Evolutionary conservation across 2,329 filamentous ascomycete species (phyloP), one percentile per base, ranked within the genome.

Genomic region (Bipolaris sorokiniana): DNA sequence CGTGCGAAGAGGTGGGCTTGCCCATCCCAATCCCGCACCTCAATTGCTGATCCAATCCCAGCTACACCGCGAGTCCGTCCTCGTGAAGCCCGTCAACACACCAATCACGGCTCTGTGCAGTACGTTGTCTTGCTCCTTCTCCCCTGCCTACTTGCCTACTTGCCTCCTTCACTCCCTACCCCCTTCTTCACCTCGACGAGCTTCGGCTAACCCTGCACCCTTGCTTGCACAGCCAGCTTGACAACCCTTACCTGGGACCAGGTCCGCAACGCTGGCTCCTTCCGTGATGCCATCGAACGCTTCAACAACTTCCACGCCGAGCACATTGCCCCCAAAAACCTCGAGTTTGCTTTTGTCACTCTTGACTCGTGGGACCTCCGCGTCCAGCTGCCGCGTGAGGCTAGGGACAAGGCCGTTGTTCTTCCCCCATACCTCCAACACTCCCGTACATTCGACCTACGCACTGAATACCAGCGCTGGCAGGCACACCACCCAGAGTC

Each of bases 201-300:
- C 26, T 54, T 26, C 51, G 40, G 26, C 46, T 55, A 22, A 50
- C 58, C 62, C 67, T 61, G 38, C 59, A 46, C 63, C 62, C 59
- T 51, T 36, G 7, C 59, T 51, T 41, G 18, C 44, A 66, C 76
- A 97, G 93, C 95, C 76, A 97, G 93, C 82, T 84, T 99, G 77
- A 99, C 95, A 44, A 99, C 95, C 66, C 83, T 99, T 71, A 98
- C 95, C 52, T 99, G 95, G 95, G 95, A 99, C 79, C 94, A 99
- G 82, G 95, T 99, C 76, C 90, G 94, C 77, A 96, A 94, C 78
- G 94, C 95, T 76, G 95, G 95, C 67, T 94, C 92, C 67, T 99
- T 98, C 86, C 89, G 94, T 71, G 95, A 98, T 80, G 95, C 95
- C 67, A 90, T 99, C 81, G 91, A 90, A 79, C 91, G 92, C 69